Conservation (phyloP, 2,329 filamentous ascomycete genomes). For the Ampelomyces quisqualis region DNA sequence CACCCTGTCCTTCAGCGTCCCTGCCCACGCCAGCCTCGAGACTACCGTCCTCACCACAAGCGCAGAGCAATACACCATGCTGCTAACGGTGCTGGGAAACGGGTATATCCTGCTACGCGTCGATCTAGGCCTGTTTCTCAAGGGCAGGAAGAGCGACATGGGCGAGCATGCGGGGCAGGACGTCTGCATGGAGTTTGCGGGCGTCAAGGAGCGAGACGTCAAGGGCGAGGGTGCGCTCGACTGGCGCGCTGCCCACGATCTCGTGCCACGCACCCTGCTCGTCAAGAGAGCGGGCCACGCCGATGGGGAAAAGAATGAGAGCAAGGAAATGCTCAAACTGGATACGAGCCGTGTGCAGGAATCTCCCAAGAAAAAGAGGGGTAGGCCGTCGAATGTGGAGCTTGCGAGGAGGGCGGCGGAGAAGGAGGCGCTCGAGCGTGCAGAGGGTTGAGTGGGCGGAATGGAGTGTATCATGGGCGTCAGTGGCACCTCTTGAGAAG, state of each 20-base stretch:
- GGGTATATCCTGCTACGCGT: constrained; percentile 30
- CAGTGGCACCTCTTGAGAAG: not conserved
- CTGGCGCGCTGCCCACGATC: not conserved
- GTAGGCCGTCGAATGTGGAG: constrained; percentile 1
- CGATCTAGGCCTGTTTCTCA: constrained; percentile 31
- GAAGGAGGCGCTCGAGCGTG: not conserved
- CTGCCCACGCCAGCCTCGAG: constrained; percentile 35
- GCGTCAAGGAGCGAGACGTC: constrained; percentile 12
- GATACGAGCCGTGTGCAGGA: not conserved
- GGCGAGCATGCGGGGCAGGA: not conserved
- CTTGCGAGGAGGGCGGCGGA: not conserved
- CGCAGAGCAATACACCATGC: constrained; percentile 27
- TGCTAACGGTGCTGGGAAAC: constrained; percentile 33
- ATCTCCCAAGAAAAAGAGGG: constrained; percentile 2
- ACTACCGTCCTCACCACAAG: constrained; percentile 19
- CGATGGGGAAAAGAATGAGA: constrained; percentile 6
- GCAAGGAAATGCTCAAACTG: constrained; percentile 18
- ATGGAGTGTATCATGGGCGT: not conserved
- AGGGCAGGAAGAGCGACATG: constrained; percentile 19
- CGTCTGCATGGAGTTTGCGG: constrained; percentile 22
- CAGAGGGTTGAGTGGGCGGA: not conserved
- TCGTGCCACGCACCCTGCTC: not conserved
- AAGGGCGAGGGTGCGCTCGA: constrained; percentile 6
- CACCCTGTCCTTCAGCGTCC: constrained; percentile 18
- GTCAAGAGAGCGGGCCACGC: not conserved